Conservation (phyloP, 371 early-diverging fungal genomes). For the Haplosporangium sp. region DNA sequence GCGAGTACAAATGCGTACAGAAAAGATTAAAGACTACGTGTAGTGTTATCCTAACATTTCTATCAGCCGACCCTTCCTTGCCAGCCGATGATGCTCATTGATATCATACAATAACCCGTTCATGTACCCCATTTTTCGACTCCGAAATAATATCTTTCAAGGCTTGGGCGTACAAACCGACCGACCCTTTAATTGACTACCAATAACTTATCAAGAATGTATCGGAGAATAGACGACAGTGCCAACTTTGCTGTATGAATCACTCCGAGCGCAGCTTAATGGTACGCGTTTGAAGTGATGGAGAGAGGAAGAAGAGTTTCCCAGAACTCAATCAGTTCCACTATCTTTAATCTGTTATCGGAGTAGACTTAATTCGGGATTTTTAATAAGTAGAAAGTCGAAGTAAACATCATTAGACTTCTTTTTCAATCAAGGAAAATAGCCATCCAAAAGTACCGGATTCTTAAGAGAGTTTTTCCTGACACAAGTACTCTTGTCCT, state of each 20-base stretch:
- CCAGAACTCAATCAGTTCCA: neutral
- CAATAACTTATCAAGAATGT: neutral
- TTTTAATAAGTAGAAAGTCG: too few species aligned
- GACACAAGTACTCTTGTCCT: too few species aligned
- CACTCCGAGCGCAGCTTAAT: neutral
- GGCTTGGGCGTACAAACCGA: neutral
- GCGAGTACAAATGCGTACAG: too few species aligned
- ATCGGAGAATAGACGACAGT: neutral
- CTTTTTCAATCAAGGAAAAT: neutral
- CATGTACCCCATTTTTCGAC: neutral
- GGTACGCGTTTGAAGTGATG: neutral
- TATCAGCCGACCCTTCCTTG: too few species aligned
- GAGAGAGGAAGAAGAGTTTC: too few species aligned
- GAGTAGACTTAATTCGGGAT: neutral
- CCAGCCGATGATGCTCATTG: slow-evolving; percentile 5
- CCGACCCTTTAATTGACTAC: neutral
- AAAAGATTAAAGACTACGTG: too few species aligned
- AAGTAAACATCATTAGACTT: neutral
- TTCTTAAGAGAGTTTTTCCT: too few species aligned
- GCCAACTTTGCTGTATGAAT: neutral
- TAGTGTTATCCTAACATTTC: too few species aligned
- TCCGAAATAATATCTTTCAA: neutral
- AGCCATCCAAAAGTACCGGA: neutral
- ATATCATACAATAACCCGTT: neutral
- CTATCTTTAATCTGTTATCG: neutral